Evolutionary conservation across 345 rosid species (phyloP).

Genomic region (Lagerstroemia speciosa): DNA sequence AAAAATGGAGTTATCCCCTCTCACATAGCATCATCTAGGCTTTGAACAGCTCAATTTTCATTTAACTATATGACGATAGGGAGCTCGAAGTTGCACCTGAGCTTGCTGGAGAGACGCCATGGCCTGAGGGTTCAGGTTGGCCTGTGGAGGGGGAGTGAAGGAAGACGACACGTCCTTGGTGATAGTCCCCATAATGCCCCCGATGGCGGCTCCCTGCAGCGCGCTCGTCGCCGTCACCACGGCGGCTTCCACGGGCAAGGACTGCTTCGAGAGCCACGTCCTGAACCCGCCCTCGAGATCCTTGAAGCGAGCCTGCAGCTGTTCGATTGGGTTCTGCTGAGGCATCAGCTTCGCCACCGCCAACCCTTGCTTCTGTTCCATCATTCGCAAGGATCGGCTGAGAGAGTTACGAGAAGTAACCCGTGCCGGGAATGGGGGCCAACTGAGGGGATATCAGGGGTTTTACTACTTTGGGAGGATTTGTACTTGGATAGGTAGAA

Average conservation of each 20-base stretch:
- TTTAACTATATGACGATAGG: not conserved
- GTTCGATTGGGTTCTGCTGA: constrained; percentile 26
- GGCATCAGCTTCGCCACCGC: constrained; percentile 17
- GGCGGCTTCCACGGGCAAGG: constrained; percentile 39
- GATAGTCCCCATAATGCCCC: constrained; percentile 38
- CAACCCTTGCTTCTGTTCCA: constrained; percentile 21
- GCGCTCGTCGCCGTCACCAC: constrained; percentile 38
- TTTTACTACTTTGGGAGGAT: not conserved
- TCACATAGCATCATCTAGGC: not conserved
- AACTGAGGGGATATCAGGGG: constrained; percentile 5
- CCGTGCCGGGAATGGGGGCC: not conserved
- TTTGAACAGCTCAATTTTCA: not conserved
- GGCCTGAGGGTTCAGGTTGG: constrained; percentile 25
- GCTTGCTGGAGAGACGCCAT: constrained; percentile 66
- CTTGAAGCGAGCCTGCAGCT: constrained; percentile 25
- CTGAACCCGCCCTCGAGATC: constrained; percentile 35
- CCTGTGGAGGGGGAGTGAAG: constrained; percentile 21
- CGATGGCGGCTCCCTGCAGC: constrained; percentile 42
- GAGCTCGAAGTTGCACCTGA: constrained; percentile 34
- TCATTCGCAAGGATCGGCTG: constrained; percentile 5
- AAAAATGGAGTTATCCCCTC: not conserved
- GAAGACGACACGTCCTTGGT: constrained; percentile 28
- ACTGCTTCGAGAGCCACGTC: constrained; percentile 40
- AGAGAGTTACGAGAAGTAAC: not conserved
- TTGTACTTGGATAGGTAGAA: not conserved